Evolutionary conservation across 345 rosid species (phyloP).

Genomic region (Hypericum androsaemum): DNA sequence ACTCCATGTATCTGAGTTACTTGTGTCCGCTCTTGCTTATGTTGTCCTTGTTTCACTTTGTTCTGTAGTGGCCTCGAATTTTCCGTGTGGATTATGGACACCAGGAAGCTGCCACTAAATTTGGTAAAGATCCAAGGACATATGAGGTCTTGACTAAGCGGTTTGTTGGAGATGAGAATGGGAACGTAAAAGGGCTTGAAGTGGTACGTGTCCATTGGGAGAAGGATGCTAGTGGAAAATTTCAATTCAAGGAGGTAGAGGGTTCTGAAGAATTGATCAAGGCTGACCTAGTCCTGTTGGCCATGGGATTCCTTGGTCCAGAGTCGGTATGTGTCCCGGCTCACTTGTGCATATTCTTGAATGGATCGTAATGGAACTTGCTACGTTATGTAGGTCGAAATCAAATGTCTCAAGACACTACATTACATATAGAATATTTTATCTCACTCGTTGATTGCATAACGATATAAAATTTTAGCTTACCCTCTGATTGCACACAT

Average conservation of each 20-base stretch:
- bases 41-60: neutral
- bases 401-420: neutral
- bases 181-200: conserved; percentile 77
- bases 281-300: conserved; percentile 82
- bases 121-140: conserved; percentile 87
- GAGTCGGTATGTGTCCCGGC: conserved; percentile 52
- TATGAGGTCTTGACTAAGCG: conserved; percentile 88
- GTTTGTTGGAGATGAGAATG: conserved; percentile 78
- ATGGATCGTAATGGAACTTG: too few species aligned
- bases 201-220: conserved; percentile 68
- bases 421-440: too few species aligned
- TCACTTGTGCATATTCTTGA: neutral
- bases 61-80: conserved; percentile 85
- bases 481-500: neutral
- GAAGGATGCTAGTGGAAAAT: conserved; percentile 77
- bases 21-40: conserved; percentile 5
- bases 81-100: conserved; percentile 96
- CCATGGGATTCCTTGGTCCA: conserved; percentile 99
- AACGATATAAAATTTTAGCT: too few species aligned
- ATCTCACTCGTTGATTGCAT: too few species aligned
- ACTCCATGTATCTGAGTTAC: neutral
- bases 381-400: too few species aligned
- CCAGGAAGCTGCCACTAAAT: conserved; percentile 78
- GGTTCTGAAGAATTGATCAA: conserved; percentile 76
- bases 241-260: conserved; percentile 77